phyloP scores from a whole-genome alignment of 208 protist genomes.

The Trichomonas gallinae region DNA sequence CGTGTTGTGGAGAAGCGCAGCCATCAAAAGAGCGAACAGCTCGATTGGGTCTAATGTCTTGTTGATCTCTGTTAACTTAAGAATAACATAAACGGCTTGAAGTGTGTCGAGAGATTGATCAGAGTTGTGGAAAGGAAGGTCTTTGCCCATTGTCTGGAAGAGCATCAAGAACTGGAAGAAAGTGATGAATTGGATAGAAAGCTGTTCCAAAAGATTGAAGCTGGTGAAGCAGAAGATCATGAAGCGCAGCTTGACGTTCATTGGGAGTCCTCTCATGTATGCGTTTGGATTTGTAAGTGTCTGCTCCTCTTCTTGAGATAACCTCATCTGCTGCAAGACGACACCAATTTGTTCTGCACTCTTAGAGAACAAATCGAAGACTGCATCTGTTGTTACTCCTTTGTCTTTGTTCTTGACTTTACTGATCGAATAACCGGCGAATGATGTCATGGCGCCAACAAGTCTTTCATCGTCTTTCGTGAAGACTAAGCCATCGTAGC shows the following conservation, averaged over 20 bases:
- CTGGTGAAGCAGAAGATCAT: neutral
- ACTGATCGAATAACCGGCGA: neutral
- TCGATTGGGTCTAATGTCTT: neutral
- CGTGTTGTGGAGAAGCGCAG: neutral
- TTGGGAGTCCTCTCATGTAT: neutral
- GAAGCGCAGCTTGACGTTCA: neutral
- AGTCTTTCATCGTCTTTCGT: neutral
- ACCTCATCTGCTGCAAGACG: neutral
- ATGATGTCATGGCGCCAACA: neutral
- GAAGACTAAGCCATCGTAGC: slow-evolving; percentile 13
- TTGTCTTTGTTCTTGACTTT: neutral
- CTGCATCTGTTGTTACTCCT: neutral
- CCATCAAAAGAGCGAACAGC: neutral
- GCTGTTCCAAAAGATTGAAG: neutral
- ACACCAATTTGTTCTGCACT: neutral
- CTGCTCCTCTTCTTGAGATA: neutral
- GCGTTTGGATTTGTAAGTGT: neutral
- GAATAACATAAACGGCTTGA: neutral
- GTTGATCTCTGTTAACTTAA: neutral
- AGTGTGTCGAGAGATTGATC: neutral
- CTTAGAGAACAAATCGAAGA: neutral
- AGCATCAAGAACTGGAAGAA: neutral
- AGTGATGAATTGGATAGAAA: neutral
- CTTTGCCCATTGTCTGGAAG: neutral
- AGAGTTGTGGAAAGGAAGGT: neutral